Evolutionary conservation across 139 green algal species (phyloP).

Genomic region (Micractinium conductrix): DNA sequence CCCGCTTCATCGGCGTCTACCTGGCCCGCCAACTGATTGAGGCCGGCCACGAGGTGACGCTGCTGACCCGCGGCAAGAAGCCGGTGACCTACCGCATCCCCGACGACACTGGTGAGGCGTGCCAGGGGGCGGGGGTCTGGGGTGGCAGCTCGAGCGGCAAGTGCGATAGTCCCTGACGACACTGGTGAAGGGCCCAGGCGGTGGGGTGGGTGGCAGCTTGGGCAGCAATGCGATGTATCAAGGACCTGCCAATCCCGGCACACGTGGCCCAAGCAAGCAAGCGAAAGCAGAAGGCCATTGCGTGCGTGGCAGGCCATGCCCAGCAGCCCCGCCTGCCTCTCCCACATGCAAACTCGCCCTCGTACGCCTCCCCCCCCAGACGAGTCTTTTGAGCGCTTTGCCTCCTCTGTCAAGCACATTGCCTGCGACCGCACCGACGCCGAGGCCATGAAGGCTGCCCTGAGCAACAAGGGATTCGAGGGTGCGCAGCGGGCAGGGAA

Average conservation of each 20-base stretch:
- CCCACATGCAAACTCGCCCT: no score
- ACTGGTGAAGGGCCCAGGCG: no score
- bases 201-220: not conserved
- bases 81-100: conserved; percentile 65
- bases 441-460: conserved; percentile 67
- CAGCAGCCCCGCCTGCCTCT: not conserved
- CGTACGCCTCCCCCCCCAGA: conserved; percentile 58
- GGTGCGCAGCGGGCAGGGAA: conserved; percentile 41
- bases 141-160: no score
- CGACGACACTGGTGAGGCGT: conserved; percentile 21
- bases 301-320: not conserved
- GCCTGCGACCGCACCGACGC: conserved; percentile 85
- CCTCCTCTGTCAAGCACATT: conserved; percentile 88
- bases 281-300: no score
- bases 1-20: conserved; percentile 97
- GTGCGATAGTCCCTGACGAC: no score
- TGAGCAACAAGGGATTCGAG: conserved; percentile 83
- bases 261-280: no score
- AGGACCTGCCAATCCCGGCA: no score
- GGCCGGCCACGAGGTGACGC: conserved; percentile 90
- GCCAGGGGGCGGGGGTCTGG: no score
- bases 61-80: conserved; percentile 96
- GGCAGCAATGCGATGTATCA: no score
- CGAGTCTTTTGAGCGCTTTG: conserved; percentile 76
- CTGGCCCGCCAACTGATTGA: conserved; percentile 91